Evolutionary conservation across 805 yeast species (phyloP).

Genomic region (Wickerhamomyces ciferrii): DNA sequence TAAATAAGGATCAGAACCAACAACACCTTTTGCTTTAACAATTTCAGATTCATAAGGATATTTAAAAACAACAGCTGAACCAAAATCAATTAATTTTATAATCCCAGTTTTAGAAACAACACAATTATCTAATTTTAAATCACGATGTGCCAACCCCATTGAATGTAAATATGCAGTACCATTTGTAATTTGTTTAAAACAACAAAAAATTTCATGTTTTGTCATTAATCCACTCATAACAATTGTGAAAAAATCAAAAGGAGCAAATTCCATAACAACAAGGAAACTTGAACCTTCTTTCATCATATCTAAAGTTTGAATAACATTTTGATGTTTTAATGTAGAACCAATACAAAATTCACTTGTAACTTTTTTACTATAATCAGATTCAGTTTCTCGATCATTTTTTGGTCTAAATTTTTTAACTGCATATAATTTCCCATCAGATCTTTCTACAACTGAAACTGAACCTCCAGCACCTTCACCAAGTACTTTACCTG

Average conservation of each 20-base stretch:
- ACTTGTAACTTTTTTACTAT: slow-evolving; percentile 70
- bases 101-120: slow-evolving; percentile 74
- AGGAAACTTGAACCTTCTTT: slow-evolving; percentile 58
- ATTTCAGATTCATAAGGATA: slow-evolving; percentile 54
- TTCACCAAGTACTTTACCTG: slow-evolving; percentile 74
- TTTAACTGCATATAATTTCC: slow-evolving; percentile 76
- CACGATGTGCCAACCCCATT: slow-evolving; percentile 89
- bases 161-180: slow-evolving; percentile 76
- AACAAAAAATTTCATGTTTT: slow-evolving; percentile 66
- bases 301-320: slow-evolving; percentile 76
- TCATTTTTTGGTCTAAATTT: slow-evolving; percentile 67
- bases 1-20: slow-evolving; percentile 93
- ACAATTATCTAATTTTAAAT: slow-evolving; percentile 88
- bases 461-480: slow-evolving; percentile 97
- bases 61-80: slow-evolving; percentile 81
- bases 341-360: slow-evolving; percentile 82
- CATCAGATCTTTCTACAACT: slow-evolving; percentile 58
- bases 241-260: slow-evolving; percentile 85
- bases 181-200: slow-evolving; percentile 70
- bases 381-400: slow-evolving; percentile 62
- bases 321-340: slow-evolving; percentile 71
- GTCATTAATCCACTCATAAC: slow-evolving; percentile 87
- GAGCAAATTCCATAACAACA: slow-evolving; percentile 91
- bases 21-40: slow-evolving; percentile 74
- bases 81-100: slow-evolving; percentile 87